Evolutionary conservation across 345 rosid species (phyloP).

Genomic region (Boechera divaricarpa): DNA sequence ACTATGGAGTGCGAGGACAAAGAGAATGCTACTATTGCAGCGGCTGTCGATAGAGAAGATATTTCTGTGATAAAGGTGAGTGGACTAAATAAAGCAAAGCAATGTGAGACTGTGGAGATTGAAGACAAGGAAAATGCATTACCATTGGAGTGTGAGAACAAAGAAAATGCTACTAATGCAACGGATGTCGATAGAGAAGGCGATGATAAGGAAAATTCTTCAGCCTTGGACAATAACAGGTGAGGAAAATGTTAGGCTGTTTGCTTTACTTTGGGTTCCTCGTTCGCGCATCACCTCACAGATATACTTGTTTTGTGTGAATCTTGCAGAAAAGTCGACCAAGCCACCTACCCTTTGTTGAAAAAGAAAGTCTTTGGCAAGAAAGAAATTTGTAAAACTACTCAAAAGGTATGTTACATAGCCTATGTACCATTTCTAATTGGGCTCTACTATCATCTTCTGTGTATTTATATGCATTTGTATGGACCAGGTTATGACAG

Average conservation of each 20-base stretch:
- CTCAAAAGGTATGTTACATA: conserved; percentile 47
- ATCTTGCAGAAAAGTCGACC: conserved; percentile 49
- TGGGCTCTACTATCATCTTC: neutral
- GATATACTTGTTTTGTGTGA: conserved; percentile 27
- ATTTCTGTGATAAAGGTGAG: conserved; percentile 10
- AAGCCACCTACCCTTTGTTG: neutral
- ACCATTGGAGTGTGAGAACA: conserved; percentile 45
- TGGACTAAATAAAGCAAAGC: conserved; percentile 41
- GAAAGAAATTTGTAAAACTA: conserved; percentile 46
- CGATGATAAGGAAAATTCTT: conserved; percentile 65
- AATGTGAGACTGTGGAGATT: conserved; percentile 27
- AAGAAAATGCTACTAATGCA: conserved; percentile 47
- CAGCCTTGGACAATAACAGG: conserved; percentile 61
- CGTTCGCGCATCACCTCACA: neutral
- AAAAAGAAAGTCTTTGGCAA: conserved; percentile 51
- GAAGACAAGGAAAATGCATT: conserved; percentile 42
- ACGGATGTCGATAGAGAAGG: conserved; percentile 43
- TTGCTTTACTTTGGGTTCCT: conserved; percentile 8
- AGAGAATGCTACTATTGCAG: conserved; percentile 46
- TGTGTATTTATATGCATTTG: conserved; percentile 24
- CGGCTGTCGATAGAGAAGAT: conserved; percentile 32
- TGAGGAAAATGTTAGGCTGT: conserved; percentile 30
- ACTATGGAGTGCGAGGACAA: conserved; percentile 47
- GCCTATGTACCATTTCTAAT: neutral
- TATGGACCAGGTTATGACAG: conserved; percentile 51